Percentiles rank a stretch among this genome's conserved stretches.
Evolutionary conservation across 345 rosid species (phyloP).

Genomic region (Fremontodendron californicum): DNA sequence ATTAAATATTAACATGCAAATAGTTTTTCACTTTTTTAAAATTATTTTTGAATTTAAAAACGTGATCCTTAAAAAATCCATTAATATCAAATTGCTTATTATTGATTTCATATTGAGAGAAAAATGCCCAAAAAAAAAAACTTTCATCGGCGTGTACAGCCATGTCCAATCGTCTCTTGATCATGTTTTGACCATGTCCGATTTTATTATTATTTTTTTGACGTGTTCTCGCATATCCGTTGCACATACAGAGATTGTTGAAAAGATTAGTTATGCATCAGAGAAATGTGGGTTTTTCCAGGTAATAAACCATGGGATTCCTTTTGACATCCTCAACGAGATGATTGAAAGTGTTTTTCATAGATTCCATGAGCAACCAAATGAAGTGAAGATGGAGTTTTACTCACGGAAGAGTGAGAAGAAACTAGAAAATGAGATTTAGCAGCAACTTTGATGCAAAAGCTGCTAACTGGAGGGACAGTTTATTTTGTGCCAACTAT

Average conservation of each 20-base stretch:
- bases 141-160: too few species aligned
- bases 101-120: too few species aligned
- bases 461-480: constrained; percentile 32
- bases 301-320: constrained; percentile 23
- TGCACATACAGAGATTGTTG: not conserved
- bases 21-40: too few species aligned
- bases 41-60: too few species aligned
- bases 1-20: too few species aligned
- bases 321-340: not conserved
- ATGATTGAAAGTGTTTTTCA: constrained; percentile 7
- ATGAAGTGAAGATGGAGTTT: constrained; percentile 16
- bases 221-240: too few species aligned
- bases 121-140: too few species aligned
- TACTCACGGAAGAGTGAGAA: constrained; percentile 4
- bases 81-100: too few species aligned
- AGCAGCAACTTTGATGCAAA: constrained; percentile 16
- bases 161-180: too few species aligned
- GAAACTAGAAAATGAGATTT: constrained; percentile 18
- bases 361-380: constrained; percentile 19
- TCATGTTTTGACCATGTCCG: too few species aligned
- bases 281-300: constrained; percentile 16
- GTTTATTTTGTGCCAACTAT: not conserved
- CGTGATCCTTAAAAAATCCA: too few species aligned
- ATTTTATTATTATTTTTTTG: too few species aligned
- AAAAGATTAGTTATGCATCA: constrained; percentile 5